Base-by-base conservation (phyloP, 805 yeast species). In the Zygosaccharomyces lentus region DNA sequence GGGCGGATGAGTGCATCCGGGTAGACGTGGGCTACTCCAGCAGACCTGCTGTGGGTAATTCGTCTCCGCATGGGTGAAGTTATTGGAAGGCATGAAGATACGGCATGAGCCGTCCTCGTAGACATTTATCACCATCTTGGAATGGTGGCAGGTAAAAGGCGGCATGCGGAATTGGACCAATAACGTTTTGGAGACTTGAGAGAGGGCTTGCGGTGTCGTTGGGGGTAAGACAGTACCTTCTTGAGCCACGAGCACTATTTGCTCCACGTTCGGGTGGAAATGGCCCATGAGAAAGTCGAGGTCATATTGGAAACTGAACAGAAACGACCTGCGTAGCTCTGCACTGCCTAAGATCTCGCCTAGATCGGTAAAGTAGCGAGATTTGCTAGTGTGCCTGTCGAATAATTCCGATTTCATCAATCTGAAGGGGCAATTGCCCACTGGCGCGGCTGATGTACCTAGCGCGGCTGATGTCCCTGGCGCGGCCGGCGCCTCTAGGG, bases 101-200 rank as follows among this genome's bases (percentile, higher is more conserved):
- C 77, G 80, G 26, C 73, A 61, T 0, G 73, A 62, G 13, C 65
- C 67, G 50, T 76, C 77, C 2, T 58, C 58, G 54, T 70, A 80
- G 47, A 74, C 66, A 55, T 82, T 82, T 10, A 84, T 65, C 71
- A 83, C 78, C 75, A 83, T 65, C 57, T 84, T 84, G 1, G 87
- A 73, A 59, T 84, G 91, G 59, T 84, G 89, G 2, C 74, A 68
- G 0, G 77, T 64, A 54, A 51, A 75, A 15, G 65, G 71, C 6
- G 67, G 64, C 68, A 70, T 66, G 2, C 38, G 8, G 1, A 74
- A 68, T 34, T 64, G 63, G 6, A 70, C 41, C 2, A 56, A 32
- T 17, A 49, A 43, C 6, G 59, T 17, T 31, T 54, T 57, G 12
- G 43, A 25, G 15, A 37, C 34, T 10, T 46, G 12, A 3, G 38